Evolutionary conservation across 495 filamentous ascomycete genomes (phyloP), one percentile per base, ranked within the genome.

Genomic region (Friedmanniomyces simplex): DNA sequence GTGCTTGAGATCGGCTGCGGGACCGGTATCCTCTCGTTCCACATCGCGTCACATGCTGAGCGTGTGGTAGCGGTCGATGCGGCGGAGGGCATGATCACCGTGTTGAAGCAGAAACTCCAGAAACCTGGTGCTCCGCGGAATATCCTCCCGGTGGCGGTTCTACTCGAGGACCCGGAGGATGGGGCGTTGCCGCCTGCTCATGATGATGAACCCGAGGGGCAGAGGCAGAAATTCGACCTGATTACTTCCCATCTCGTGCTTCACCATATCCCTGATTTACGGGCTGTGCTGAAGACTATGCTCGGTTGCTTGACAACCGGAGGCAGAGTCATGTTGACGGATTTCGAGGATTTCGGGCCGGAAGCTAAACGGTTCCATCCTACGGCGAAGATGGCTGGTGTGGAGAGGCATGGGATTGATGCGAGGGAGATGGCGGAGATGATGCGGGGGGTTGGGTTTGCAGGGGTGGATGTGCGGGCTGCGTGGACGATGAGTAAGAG

Each of bases 1-100:
- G 72, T 80, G 16, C 73, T 82, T 20, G 79, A 82, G 66, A 74
- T 82, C 14, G 79, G 79, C 54, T 80, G 78, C 62, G 78, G 79
- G 21, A 82, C 79, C 12, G 79, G 79, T 47, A 69, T 80, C 5
- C 69, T 82, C 1, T 78, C 76, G 1, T 70, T 77, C 16, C 66
- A 60, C 2, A 66, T 81, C 25, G 72, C 77, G 0, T 76, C 77
- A 0, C 65, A 67, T 47, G 63, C 69, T 0, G 60, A 63, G 34
- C 60, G 58, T 3, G 62, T 80, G 18, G 72, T 76, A 13, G 77
- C 76, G 28, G 68, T 81, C 13, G 79, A 81, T 53, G 66, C 73
- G 0, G 74, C 78, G 8, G 54, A 70, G 18, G 79, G 78, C 49
- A 81, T 81, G 79, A 75, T 81, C 49, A 66, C 67, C 1, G 73